Conservation (phyloP, 805 yeast genomes). For the Tetrapisispora nanseiensis region DNA sequence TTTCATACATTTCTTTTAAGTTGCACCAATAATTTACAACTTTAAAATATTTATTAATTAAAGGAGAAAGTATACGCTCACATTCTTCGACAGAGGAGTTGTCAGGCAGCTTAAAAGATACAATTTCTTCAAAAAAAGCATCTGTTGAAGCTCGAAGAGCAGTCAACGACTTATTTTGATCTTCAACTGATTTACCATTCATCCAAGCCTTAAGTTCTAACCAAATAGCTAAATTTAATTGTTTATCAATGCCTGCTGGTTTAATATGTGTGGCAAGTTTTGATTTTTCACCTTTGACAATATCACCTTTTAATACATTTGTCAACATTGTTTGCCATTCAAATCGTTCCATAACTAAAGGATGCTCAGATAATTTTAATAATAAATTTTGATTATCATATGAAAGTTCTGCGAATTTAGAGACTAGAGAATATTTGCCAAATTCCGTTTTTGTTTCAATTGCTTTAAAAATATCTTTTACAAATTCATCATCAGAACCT, state of each 20-base stretch:
- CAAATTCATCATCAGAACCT: slow-evolving; percentile 30
- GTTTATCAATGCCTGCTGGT: slow-evolving; percentile 20
- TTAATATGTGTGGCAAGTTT: slow-evolving; percentile 45
- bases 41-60: slow-evolving; percentile 53
- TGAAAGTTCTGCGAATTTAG: slow-evolving; percentile 12
- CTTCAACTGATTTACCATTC: slow-evolving; percentile 69
- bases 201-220: slow-evolving; percentile 75
- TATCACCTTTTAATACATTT: slow-evolving; percentile 89
- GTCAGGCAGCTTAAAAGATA: slow-evolving; percentile 49
- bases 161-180: slow-evolving; percentile 60
- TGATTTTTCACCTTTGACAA: slow-evolving; percentile 81
- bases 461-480: slow-evolving; percentile 9
- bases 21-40: slow-evolving; percentile 76
- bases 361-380: slow-evolving; percentile 22
- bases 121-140: slow-evolving; percentile 56
- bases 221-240: slow-evolving; percentile 52
- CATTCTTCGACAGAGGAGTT: slow-evolving; percentile 33
- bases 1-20: slow-evolving; percentile 63
- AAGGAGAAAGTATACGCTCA: slow-evolving; percentile 40
- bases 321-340: slow-evolving; percentile 96
- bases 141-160: slow-evolving; percentile 66
- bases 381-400: slow-evolving; percentile 11
- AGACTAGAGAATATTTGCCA: slow-evolving; percentile 9
- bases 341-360: slow-evolving; percentile 56
- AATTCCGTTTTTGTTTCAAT: slow-evolving; percentile 7